These are phyloP conservation scores for Hymenoscyphus fraxineus DNA, from an alignment of 2,329 filamentous ascomycete species.

Conservation along the genomic window DNA sequence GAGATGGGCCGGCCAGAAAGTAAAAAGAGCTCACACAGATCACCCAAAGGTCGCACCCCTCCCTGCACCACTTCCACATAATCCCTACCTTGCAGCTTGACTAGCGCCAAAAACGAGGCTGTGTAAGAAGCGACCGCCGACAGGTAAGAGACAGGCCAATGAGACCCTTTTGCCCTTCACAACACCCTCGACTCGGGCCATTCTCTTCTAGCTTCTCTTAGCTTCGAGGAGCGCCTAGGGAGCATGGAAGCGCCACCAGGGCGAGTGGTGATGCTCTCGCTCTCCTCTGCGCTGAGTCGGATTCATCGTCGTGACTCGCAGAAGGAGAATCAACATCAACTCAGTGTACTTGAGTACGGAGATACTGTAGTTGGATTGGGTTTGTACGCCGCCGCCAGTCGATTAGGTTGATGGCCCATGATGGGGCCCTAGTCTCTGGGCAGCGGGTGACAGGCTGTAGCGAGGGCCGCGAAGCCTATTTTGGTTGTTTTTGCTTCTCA, in stretches of 20 bases:
- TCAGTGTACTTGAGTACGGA: no score
- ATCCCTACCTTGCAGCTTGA: not conserved
- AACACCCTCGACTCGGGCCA: not conserved
- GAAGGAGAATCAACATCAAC: no score
- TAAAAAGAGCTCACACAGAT: not conserved
- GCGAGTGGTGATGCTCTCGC: not conserved
- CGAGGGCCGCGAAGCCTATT: not conserved
- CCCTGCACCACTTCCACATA: not conserved
- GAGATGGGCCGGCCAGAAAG: not conserved
- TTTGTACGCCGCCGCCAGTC: not conserved
- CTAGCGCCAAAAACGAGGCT: slow-evolving; percentile 6
- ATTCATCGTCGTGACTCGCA: not conserved
- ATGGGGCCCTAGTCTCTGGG: not conserved
- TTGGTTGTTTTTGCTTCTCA: not conserved
- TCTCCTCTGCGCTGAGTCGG: not conserved
- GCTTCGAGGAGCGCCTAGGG: not conserved
- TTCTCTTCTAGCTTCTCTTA: not conserved
- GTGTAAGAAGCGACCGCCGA: not conserved
- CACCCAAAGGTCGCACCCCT: not conserved
- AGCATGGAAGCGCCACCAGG: not conserved
- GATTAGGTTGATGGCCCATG: not conserved
- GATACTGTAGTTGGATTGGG: no score
- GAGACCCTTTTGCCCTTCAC: not conserved
- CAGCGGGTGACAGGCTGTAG: not conserved
- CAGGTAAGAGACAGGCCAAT: no score